Evolutionary conservation across 768 basidiomycete genomes (phyloP).

Genomic region (Boletus barrowsii): DNA sequence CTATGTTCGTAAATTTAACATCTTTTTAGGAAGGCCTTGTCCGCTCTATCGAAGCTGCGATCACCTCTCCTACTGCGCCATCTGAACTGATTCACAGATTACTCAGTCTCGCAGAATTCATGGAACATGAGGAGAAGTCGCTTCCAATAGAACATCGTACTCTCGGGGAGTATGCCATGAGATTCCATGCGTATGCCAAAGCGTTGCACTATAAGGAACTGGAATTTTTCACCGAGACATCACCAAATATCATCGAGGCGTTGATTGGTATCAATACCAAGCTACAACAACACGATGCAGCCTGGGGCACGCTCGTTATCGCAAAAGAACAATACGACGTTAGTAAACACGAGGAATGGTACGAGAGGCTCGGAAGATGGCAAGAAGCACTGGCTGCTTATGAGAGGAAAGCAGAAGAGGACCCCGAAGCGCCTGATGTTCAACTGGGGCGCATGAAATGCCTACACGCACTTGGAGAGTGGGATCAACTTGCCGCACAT

Average conservation of each 20-base stretch:
- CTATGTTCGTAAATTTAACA: slow-evolving; percentile 1
- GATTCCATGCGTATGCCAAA: slow-evolving; percentile 93
- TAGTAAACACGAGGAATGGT: slow-evolving; percentile 96
- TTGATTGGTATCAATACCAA: slow-evolving; percentile 96
- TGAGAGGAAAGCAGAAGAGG: slow-evolving; percentile 71
- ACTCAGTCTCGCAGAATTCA: slow-evolving; percentile 94
- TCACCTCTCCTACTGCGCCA: slow-evolving; percentile 73
- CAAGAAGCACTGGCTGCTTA: slow-evolving; percentile 88
- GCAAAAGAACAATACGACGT: slow-evolving; percentile 89
- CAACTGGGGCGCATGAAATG: slow-evolving; percentile 93
- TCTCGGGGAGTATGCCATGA: slow-evolving; percentile 90
- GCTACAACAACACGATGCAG: slow-evolving; percentile 95
- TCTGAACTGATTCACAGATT: slow-evolving; percentile 88
- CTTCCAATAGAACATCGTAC: slow-evolving; percentile 91
- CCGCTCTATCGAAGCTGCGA: slow-evolving; percentile 80
- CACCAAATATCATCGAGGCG: slow-evolving; percentile 86
- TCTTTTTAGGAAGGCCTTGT: slow-evolving; percentile 84
- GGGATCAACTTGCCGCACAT: slow-evolving; percentile 84
- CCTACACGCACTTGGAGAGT: slow-evolving; percentile 95
- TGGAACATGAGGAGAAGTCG: slow-evolving; percentile 98
- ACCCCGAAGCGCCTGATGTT: slow-evolving; percentile 72
- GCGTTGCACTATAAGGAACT: slow-evolving; percentile 98
- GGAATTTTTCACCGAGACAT: slow-evolving; percentile 92
- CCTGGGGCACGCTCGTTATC: slow-evolving; percentile 91
- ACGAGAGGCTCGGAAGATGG: slow-evolving; percentile 94